Conservation (phyloP, 352 stramenopile genomes). For the Globisporangium cystogenes region DNA sequence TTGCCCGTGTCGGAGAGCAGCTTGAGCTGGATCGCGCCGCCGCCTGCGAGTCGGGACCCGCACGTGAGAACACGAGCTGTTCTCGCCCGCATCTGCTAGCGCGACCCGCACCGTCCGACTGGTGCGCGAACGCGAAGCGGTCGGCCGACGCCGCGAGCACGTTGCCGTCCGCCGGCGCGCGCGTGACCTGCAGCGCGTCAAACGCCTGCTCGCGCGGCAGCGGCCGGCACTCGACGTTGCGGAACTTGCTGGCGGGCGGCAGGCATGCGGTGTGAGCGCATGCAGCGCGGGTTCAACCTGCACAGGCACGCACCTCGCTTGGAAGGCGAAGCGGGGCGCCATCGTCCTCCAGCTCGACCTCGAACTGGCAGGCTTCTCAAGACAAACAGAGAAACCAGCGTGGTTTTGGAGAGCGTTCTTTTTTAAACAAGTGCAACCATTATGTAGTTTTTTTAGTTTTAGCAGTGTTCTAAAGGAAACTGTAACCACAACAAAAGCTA, state of each 20-base stretch:
- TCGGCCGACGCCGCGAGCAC: constrained; percentile 30
- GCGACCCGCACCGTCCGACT: constrained; percentile 36
- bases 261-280: too few relatives aligned
- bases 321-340: constrained; percentile 44
- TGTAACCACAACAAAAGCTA: too few relatives aligned
- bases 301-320: constrained; percentile 23
- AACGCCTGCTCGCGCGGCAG: constrained; percentile 47
- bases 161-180: constrained; percentile 37
- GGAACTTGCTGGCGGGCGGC: constrained; percentile 55
- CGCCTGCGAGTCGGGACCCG: constrained; percentile 15
- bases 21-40: constrained; percentile 62
- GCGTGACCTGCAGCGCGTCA: constrained; percentile 60
- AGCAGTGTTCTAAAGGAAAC: too few relatives aligned
- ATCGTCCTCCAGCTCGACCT: constrained; percentile 14
- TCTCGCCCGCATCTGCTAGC: neutral
- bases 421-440: too few relatives aligned
- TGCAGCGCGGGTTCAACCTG: neutral
- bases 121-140: constrained; percentile 59
- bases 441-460: too few relatives aligned
- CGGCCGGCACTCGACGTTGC: constrained; percentile 63
- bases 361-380: too few relatives aligned
- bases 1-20: constrained; percentile 36
- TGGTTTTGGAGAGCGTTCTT: too few relatives aligned
- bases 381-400: too few relatives aligned
- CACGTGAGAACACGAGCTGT: neutral